Percentiles rank a stretch among this genome's conserved stretches.
Conservation (phyloP, 257 asterid species). For the Apocynum venetum region DNA sequence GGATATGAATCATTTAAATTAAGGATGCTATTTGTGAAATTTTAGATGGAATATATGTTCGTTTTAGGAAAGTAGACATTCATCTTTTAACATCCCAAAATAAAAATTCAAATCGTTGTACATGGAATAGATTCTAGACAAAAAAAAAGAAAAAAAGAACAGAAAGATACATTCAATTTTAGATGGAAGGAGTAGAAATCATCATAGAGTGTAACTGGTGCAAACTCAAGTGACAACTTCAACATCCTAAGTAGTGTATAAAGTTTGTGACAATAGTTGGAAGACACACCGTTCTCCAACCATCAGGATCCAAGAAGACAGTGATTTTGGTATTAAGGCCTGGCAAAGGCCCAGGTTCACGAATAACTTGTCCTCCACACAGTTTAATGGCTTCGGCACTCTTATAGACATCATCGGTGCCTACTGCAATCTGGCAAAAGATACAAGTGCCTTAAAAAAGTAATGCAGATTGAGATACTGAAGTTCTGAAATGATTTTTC, state of each 20-base stretch:
- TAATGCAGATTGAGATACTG: neutral
- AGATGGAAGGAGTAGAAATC: neutral
- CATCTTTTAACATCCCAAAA: neutral
- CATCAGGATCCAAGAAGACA: slow-evolving; percentile 39
- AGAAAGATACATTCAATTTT: too few species aligned
- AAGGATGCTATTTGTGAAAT: neutral
- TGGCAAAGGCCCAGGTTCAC: slow-evolving; percentile 43
- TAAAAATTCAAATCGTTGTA: too few species aligned
- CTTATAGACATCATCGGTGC: slow-evolving; percentile 36
- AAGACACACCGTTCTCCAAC: slow-evolving; percentile 34
- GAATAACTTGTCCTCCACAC: slow-evolving; percentile 29
- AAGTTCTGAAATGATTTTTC: neutral
- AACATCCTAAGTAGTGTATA: neutral
- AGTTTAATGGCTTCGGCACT: slow-evolving; percentile 30
- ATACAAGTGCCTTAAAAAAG: slow-evolving; percentile 3
- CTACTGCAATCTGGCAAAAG: slow-evolving; percentile 32
- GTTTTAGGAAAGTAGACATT: too few species aligned
- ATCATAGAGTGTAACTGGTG: neutral
- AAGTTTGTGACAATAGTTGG: neutral
- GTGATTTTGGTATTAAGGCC: slow-evolving; percentile 35
- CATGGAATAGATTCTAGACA: too few species aligned
- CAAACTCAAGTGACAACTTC: neutral
- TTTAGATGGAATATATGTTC: too few species aligned
- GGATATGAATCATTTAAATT: too few species aligned
- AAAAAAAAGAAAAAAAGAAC: too few species aligned